Evolutionary conservation across 257 asterid genomes (phyloP).

Genomic region (Fraxinus pennsylvanica): DNA sequence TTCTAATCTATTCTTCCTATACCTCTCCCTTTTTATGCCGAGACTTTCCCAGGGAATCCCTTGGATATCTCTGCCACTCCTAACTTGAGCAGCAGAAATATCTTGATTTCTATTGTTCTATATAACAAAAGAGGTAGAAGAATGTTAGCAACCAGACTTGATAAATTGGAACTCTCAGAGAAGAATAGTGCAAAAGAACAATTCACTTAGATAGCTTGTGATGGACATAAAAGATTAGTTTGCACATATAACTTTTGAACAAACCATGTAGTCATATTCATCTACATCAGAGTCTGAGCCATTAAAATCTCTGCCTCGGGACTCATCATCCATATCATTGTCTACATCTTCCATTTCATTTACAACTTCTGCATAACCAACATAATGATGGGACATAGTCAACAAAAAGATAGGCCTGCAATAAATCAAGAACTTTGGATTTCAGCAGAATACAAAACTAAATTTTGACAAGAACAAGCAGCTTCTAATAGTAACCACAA

Average conservation of each 20-base stretch:
- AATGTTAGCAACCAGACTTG: neutral
- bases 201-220: slow-evolving; percentile 4
- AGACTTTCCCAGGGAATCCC: slow-evolving; percentile 96
- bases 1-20: slow-evolving; percentile 71
- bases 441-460: neutral
- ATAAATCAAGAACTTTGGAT: neutral
- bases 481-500: neutral
- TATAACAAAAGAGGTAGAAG: neutral
- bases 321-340: slow-evolving; percentile 63
- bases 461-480: neutral
- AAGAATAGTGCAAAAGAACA: slow-evolving; percentile 1
- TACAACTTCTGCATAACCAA: slow-evolving; percentile 75
- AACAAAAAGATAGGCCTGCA: slow-evolving; percentile 35
- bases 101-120: slow-evolving; percentile 69
- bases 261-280: slow-evolving; percentile 70
- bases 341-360: slow-evolving; percentile 80
- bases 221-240: neutral
- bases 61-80: slow-evolving; percentile 85
- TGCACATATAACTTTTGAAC: slow-evolving; percentile 22
- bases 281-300: slow-evolving; percentile 84
- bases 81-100: slow-evolving; percentile 87
- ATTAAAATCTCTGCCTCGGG: slow-evolving; percentile 52
- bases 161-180: neutral
- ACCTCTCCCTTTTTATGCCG: slow-evolving; percentile 71
- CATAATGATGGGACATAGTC: slow-evolving; percentile 66